Percentiles rank a stretch among this genome's conserved stretches.
Evolutionary conservation across 73 alveolate genomes (phyloP).

Genomic region (Symbiodinium natans): DNA sequence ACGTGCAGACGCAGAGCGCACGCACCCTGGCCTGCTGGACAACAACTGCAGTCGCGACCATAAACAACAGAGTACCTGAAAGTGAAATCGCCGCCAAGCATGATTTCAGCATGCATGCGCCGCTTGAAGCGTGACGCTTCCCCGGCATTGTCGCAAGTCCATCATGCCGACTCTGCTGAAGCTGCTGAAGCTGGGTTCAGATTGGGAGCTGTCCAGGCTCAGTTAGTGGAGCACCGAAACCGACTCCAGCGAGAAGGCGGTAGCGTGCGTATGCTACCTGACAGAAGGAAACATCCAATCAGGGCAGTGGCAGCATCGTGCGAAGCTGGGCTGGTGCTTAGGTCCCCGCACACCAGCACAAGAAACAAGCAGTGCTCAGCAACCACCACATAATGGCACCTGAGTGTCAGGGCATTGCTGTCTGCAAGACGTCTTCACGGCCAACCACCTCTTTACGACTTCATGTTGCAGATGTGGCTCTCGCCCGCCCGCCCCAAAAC

Average conservation of each 20-base stretch:
- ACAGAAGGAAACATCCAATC: background rate
- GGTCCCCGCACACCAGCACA: slow-evolving; percentile 13
- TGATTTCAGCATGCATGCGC: no score
- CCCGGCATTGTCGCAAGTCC: no score
- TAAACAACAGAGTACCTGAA: slow-evolving; percentile 45
- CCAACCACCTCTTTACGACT: no score
- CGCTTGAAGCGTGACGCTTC: no score
- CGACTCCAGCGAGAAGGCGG: background rate
- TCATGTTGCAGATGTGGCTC: no score
- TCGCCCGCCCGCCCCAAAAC: no score
- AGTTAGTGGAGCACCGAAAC: background rate
- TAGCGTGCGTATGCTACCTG: background rate
- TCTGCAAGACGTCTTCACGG: no score
- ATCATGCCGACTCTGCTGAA: background rate
- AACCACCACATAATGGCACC: slow-evolving; percentile 65
- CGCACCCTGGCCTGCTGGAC: slow-evolving; percentile 16
- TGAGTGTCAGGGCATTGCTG: background rate
- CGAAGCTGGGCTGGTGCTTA: background rate
- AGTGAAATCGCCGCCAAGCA: no score
- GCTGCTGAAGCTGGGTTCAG: background rate
- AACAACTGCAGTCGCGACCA: slow-evolving; percentile 54
- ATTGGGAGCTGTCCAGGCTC: no score
- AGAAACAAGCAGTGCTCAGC: slow-evolving; percentile 57
- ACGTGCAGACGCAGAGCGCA: no score
- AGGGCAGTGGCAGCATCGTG: no score